Evolutionary conservation across 1,139 yeast genomes (phyloP).

Genomic region (Zygotorulaspora mrakii): DNA sequence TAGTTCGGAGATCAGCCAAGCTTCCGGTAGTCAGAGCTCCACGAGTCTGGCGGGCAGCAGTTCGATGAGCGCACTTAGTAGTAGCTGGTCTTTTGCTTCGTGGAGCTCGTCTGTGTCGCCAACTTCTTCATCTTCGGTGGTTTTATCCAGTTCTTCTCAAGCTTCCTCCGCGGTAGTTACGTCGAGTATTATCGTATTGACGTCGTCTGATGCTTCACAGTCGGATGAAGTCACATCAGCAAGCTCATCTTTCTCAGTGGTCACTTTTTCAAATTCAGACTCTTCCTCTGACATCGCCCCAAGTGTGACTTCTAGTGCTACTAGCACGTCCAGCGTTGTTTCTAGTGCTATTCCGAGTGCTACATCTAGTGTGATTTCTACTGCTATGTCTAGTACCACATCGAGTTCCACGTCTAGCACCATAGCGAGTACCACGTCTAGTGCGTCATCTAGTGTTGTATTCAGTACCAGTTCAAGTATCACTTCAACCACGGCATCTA

Average conservation of each 20-base stretch:
- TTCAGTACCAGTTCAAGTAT: not conserved
- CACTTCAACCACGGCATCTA: slow-evolving; percentile 4
- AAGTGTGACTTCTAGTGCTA: slow-evolving; percentile 2
- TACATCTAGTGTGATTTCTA: not conserved
- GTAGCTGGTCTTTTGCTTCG: not conserved
- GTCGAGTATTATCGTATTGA: too few relatives aligned
- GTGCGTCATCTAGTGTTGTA: not conserved
- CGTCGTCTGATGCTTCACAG: too few relatives aligned
- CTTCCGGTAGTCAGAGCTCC: too few relatives aligned
- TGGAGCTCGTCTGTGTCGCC: not conserved
- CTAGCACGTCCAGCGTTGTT: slow-evolving; percentile 3
- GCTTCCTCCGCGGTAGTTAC: too few relatives aligned
- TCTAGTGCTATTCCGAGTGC: slow-evolving; percentile 2
- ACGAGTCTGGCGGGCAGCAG: not conserved
- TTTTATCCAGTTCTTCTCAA: too few relatives aligned
- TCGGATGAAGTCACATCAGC: too few relatives aligned
- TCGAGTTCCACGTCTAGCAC: slow-evolving; percentile 2
- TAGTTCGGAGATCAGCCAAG: too few relatives aligned
- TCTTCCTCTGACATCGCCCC: too few relatives aligned
- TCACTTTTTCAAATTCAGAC: too few relatives aligned
- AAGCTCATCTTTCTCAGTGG: too few relatives aligned
- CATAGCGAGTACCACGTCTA: slow-evolving; percentile 2
- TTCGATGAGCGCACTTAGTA: not conserved
- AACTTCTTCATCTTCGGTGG: not conserved
- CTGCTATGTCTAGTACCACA: not conserved